These are phyloP conservation scores for Ogataea naganishii DNA, from an alignment of 805 yeast species.

Conservation along the genomic window DNA sequence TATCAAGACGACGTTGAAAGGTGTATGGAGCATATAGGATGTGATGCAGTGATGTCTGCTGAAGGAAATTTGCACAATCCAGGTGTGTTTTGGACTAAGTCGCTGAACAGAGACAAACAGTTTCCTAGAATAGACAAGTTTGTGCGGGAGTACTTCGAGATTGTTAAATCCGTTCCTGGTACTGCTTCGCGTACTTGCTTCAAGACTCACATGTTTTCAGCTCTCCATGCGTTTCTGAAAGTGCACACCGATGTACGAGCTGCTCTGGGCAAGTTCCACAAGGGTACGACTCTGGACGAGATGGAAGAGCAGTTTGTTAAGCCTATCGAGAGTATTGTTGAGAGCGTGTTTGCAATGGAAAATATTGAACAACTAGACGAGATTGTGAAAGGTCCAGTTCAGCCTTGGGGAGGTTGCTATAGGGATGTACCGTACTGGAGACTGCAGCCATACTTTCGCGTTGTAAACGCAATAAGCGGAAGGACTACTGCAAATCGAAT, in stretches of 20 bases:
- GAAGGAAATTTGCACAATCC: constrained; percentile 94
- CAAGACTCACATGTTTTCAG: constrained; percentile 89
- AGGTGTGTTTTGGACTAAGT: constrained; percentile 64
- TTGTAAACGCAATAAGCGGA: constrained; percentile 69
- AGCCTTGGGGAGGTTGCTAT: constrained; percentile 78
- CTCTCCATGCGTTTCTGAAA: constrained; percentile 72
- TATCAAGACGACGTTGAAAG: constrained; percentile 78
- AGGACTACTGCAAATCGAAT: too few species aligned
- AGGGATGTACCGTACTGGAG: constrained; percentile 89
- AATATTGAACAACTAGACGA: constrained; percentile 50
- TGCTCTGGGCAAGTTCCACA: constrained; percentile 46
- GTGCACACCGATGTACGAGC: constrained; percentile 73
- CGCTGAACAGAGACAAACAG: constrained; percentile 46
- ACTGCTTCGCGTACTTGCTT: constrained; percentile 74
- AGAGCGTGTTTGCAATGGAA: constrained; percentile 39
- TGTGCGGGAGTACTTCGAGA: constrained; percentile 81
- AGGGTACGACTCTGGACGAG: constrained; percentile 33
- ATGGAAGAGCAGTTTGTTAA: constrained; percentile 39
- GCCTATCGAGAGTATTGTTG: constrained; percentile 61
- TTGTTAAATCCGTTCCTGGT: constrained; percentile 53
- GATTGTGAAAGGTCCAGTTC: constrained; percentile 40
- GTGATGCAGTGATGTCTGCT: constrained; percentile 96
- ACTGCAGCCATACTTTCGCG: constrained; percentile 90
- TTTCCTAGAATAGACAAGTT: constrained; percentile 83
- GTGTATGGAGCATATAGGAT: constrained; percentile 51